Conservation (phyloP, 2,329 filamentous ascomycete genomes). For the Lojkania enalia region DNA sequence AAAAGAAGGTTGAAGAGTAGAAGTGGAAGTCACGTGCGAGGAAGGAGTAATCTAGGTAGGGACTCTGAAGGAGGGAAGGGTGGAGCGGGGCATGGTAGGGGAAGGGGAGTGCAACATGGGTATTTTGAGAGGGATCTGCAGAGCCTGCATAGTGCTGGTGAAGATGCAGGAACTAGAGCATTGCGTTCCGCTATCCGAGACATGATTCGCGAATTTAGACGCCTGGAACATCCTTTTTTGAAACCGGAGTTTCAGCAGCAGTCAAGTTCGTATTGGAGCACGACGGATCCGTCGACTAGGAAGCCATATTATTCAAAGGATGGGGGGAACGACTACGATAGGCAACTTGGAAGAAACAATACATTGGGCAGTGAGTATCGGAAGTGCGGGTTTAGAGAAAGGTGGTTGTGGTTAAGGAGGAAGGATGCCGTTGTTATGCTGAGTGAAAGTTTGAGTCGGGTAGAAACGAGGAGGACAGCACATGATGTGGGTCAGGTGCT, state of each 20-base stretch:
- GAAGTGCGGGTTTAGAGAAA: conserved; percentile 36
- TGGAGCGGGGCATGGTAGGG: background rate
- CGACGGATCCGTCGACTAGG: background rate
- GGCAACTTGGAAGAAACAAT: conserved; percentile 23
- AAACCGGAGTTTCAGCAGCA: conserved; percentile 31
- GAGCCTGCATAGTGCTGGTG: conserved; percentile 25
- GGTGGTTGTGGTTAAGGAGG: conserved; percentile 43
- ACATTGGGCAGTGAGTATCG: conserved; percentile 36
- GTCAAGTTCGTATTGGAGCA: conserved; percentile 1
- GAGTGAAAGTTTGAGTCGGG: conserved; percentile 38
- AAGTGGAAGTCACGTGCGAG: conserved; percentile 13
- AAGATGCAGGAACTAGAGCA: conserved; percentile 41
- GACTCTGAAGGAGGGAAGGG: conserved; percentile 7
- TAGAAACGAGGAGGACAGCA: conserved; percentile 45
- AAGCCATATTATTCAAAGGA: conserved; percentile 10
- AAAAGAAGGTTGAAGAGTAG: conserved; percentile 20
- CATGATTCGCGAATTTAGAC: conserved; percentile 43
- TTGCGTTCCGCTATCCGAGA: conserved; percentile 42
- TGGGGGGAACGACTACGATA: conserved; percentile 7
- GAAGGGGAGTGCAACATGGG: conserved; percentile 7
- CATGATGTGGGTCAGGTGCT: conserved; percentile 33
- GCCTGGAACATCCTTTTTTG: conserved; percentile 46
- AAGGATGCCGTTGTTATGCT: conserved; percentile 44
- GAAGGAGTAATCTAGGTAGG: conserved; percentile 12
- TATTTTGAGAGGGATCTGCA: conserved; percentile 28